Base-by-base conservation (phyloP, 2,329 filamentous ascomycete species). In the Fusarium longipes region DNA sequence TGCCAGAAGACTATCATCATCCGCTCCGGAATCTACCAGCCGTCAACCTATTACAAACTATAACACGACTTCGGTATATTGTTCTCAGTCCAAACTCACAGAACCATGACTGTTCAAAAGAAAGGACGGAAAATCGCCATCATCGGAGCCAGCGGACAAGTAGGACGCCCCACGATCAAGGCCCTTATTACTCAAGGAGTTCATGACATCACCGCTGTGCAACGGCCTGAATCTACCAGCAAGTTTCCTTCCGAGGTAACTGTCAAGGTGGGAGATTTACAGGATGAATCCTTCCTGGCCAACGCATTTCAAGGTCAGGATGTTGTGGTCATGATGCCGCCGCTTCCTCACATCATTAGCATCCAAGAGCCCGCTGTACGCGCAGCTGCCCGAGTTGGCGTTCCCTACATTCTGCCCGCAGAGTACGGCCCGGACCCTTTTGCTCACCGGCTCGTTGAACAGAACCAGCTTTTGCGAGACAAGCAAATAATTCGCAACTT, bases 381-480 rank as follows among this genome's bases (percentile, higher is more conserved):
- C 20, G 64, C 65, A 10, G 64, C 53, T 36, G 53, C 36, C 3
- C 36, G n/a, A 30, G 54, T 17, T 4, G 15, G 30, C 6, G 20
- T 59, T 22, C 53, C 36, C 8, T 60, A 59, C 12, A 18, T 60
- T 10, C 7, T 60, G 10, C 65, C 55, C 3, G 40, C 55, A 15
- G 64, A 68, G 6, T 68, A 54, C 27, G 65, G 64, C 3, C 65
- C 59, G 11, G 48, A 52, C n/a, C 65, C 60, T 7, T 65, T 54
- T 4, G 55, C 55, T 5, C 29, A 29, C 7, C 12, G 18, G 5
- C 51, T 65, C 4, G 38, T 65, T 14, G 32, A 49, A 10, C 39
- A 62, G 20, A 68, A 68, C 12, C 42, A 59, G 24, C 51, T 68
- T 3, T 47, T 67, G 0, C 25, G 56, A 8, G 43, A 53, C 2